Base-by-base conservation (phyloP, 139 green algal genomes). In the Asterochloris erici region DNA sequence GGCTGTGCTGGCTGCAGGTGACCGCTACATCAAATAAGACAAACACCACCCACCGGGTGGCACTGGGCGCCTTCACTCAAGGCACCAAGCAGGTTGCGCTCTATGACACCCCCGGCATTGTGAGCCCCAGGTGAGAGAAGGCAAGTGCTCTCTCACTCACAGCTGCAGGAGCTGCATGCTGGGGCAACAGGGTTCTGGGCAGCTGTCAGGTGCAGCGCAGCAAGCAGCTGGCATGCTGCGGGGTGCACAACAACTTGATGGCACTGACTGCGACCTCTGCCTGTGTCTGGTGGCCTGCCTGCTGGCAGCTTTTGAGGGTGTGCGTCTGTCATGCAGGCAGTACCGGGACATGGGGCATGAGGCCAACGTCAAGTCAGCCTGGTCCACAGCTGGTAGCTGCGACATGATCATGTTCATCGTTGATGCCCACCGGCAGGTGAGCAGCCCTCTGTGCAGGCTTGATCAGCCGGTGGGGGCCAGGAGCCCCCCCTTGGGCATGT, bases 21-120 rank as follows among this genome's bases (percentile, higher is more conserved):
- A 90, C 92, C 17, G 93, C 94, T 11, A 94, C 97, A 14, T 98
- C 94, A 16, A 66, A 76, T 27, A 96, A 97, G 78, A 92, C 91
- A 70, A 97, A 97, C 88, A 97, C 93, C 13, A 98, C 94, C 9
- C 38, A 81, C 27, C 74, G 26, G 13, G 63, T 87, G 0, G 86
- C 82, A 61, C 82, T 98, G 64, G 93, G 94, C 12, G 87, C 92
- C 2, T 91, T 91, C 76, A 95, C 87, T 0, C 64, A 79, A 13
- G 88, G 84, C 4, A 28, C 75, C 0, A 85, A 62, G 12, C 84
- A 93, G 78, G 79, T 95, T 14, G 73, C 92, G 63, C 81, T 95
- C n/a, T 91, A 90, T 77, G 92, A 95, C 86, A 94, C 92, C 11
- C 92, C 92, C 14, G 92, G 92, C 14, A 80, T 95, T 27, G 88